Percentiles rank a stretch among this genome's conserved stretches.
These are phyloP conservation scores for Penicillium ochrochloron DNA, from an alignment of 495 filamentous ascomycete genomes.

Conservation along the genomic window DNA sequence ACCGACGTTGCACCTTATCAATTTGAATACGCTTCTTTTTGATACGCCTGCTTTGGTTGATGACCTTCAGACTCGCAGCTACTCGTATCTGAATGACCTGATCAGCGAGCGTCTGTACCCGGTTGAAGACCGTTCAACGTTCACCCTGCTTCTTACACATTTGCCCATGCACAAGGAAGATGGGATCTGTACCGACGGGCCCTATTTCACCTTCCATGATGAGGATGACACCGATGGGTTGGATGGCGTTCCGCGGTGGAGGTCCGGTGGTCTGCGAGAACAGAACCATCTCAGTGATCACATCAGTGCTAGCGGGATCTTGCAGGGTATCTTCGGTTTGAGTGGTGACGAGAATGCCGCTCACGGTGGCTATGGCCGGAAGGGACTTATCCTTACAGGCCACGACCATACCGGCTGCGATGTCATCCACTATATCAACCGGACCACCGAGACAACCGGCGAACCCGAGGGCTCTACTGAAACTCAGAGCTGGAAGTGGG, in stretches of 20 bases:
- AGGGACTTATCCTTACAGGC: conserved; percentile 81
- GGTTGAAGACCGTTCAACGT: conserved; percentile 67
- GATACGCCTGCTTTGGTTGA: conserved; percentile 75
- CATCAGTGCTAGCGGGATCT: conserved; percentile 63
- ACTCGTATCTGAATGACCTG: conserved; percentile 74
- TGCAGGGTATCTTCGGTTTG: conserved; percentile 81
- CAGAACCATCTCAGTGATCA: conserved; percentile 85
- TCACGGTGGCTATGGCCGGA: conserved; percentile 63
- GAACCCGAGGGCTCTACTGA: conserved; percentile 26
- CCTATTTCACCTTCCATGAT: conserved; percentile 74
- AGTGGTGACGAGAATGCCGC: conserved; percentile 58
- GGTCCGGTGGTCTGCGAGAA: conserved; percentile 73
- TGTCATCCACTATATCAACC: conserved; percentile 76
- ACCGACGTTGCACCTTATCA: conserved; percentile 71
- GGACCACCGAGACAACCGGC: conserved; percentile 29
- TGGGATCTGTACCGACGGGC: conserved; percentile 83
- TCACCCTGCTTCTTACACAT: conserved; percentile 87
- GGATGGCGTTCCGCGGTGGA: conserved; percentile 36
- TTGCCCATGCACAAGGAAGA: conserved; percentile 83
- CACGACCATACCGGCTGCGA: conserved; percentile 97
- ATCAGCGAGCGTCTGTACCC: conserved; percentile 65
- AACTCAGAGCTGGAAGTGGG: conserved; percentile 38
- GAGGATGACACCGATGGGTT: conserved; percentile 46
- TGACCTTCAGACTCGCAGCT: conserved; percentile 70
- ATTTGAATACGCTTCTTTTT: conserved; percentile 90